phyloP scores from a whole-genome alignment of 1,284 basidiomycete species.

The Trichosporon sp. region DNA sequence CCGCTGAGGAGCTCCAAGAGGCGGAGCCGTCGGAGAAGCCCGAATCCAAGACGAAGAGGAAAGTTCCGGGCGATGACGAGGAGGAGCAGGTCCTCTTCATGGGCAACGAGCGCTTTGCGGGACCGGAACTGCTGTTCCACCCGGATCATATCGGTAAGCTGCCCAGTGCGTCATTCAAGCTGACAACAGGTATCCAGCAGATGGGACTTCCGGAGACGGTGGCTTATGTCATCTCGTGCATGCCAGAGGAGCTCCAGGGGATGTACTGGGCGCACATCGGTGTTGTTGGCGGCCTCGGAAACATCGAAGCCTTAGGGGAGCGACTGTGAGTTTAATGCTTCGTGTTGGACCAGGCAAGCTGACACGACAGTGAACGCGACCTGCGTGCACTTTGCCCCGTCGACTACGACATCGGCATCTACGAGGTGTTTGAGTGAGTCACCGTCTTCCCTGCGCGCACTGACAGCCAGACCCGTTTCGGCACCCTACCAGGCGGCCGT shows the following conservation, averaged over 20 bases:
- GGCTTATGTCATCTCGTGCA: constrained; percentile 69
- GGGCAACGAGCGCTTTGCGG: constrained; percentile 84
- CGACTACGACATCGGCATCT: constrained; percentile 72
- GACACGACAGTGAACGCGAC: constrained; percentile 60
- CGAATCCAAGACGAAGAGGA: constrained; percentile 20
- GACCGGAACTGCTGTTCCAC: constrained; percentile 84
- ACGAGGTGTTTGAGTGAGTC: constrained; percentile 71
- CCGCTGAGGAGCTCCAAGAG: constrained; percentile 24
- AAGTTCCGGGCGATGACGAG: constrained; percentile 34
- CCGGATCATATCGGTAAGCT: constrained; percentile 80
- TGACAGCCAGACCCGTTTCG: constrained; percentile 65
- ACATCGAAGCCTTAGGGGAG: constrained; percentile 71
- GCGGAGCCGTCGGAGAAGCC: constrained; percentile 18
- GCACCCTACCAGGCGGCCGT: constrained; percentile 72
- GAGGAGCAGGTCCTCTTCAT: constrained; percentile 80
- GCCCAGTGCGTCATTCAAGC: neutral
- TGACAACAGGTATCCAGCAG: constrained; percentile 68
- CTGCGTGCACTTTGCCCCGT: constrained; percentile 75
- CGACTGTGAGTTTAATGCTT: constrained; percentile 63
- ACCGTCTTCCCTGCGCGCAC: constrained; percentile 42
- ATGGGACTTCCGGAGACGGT: constrained; percentile 75
- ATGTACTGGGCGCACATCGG: constrained; percentile 95
- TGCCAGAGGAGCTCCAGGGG: constrained; percentile 77
- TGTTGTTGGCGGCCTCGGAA: constrained; percentile 78
- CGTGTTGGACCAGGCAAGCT: neutral